Evolutionary conservation across 106 monocot species (phyloP).

Genomic region (Dendrobium huoshanense): DNA sequence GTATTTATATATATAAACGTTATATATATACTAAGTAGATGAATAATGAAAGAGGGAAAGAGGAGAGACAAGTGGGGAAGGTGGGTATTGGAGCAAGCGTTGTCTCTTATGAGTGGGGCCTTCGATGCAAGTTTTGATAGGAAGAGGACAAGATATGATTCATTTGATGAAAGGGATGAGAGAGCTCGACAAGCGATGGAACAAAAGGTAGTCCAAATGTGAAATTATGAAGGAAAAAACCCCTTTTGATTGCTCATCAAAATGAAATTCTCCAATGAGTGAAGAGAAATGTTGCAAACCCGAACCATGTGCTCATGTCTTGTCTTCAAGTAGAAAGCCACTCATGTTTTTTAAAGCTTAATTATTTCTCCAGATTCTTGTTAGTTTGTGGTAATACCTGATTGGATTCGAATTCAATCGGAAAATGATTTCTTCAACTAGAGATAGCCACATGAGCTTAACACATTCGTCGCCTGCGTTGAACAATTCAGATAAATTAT

Average conservation of each 20-base stretch:
- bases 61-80: not conserved
- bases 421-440: too few species aligned
- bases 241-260: not conserved
- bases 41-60: not conserved
- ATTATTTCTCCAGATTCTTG: not conserved
- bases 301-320: slow-evolving; percentile 1
- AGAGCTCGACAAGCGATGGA: not conserved
- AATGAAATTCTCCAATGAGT: not conserved
- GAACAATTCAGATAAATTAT: too few species aligned
- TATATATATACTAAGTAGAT: not conserved
- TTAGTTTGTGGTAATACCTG: not conserved
- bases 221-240: not conserved
- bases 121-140: not conserved
- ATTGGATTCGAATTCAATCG: too few species aligned
- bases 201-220: not conserved
- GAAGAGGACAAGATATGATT: not conserved
- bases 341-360: not conserved
- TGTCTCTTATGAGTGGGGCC: not conserved
- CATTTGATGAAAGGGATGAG: not conserved
- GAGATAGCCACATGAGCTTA: too few species aligned
- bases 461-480: too few species aligned
- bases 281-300: not conserved
- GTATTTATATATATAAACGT: not conserved
- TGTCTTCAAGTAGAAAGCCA: slow-evolving; percentile 6
- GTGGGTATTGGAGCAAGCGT: not conserved